Evolutionary conservation across 495 filamentous ascomycete species (phyloP).

Genomic region (Neurospora intermedia): DNA sequence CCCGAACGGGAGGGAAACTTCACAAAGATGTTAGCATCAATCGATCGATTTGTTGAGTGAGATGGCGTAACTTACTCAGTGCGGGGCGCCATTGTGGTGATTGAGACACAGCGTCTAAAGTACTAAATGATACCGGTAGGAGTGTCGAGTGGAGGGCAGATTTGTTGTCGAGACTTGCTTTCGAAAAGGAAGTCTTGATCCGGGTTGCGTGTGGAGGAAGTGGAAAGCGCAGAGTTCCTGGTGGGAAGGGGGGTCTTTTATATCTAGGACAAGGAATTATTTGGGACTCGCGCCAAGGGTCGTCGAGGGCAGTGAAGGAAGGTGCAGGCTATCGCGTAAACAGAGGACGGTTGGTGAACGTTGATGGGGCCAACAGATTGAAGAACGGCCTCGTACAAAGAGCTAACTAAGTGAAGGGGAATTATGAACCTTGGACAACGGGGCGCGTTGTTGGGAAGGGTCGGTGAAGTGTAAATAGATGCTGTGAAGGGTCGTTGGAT

Average conservation of each 20-base stretch:
- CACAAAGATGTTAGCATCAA: not conserved
- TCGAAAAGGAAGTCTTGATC: not conserved
- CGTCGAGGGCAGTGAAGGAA: not conserved
- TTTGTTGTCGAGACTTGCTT: not conserved
- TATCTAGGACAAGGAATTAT: not conserved
- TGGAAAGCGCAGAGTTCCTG: not conserved
- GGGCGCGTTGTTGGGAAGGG: not conserved
- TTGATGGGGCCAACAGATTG: not conserved
- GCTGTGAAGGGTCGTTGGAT: not conserved
- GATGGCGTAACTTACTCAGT: slow-evolving; percentile 27
- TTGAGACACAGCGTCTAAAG: not conserved
- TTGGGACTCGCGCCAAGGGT: not conserved
- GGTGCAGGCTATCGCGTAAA: not conserved
- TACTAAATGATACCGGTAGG: not conserved
- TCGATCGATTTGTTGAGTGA: slow-evolving; percentile 7
- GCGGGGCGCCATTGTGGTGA: slow-evolving; percentile 25
- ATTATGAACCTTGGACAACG: not conserved
- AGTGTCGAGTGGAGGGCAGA: not conserved
- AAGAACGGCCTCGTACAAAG: not conserved
- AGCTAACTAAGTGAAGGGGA: not conserved
- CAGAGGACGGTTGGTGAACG: not conserved
- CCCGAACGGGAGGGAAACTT: slow-evolving; percentile 68
- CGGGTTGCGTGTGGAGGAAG: not conserved
- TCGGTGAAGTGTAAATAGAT: not conserved
- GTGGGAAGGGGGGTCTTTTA: not conserved